A percentile compares a stretch with the other conserved stretches of the same genome.
Conservation (phyloP, 2,329 filamentous ascomycete species). For the Nemania diffusa region DNA sequence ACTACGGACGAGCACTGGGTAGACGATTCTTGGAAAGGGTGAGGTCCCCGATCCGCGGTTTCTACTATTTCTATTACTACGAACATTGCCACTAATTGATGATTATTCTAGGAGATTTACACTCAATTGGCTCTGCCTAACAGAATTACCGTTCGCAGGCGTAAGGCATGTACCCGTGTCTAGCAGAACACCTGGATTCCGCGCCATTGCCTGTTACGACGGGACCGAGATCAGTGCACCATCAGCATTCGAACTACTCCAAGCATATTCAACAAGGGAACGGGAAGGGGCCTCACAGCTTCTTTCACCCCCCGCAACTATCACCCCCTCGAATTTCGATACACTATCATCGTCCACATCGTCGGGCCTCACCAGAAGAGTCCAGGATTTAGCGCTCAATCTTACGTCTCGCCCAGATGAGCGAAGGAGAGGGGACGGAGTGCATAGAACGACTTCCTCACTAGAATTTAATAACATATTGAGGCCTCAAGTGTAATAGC, state of each 20-base stretch:
- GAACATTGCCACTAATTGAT: not conserved
- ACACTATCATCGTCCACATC: not conserved
- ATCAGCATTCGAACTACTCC: constrained; percentile 21
- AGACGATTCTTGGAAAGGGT: constrained; percentile 20
- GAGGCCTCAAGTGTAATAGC: not conserved
- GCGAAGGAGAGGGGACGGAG: not conserved
- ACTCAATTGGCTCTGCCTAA: constrained; percentile 11
- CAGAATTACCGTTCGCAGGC: constrained; percentile 13
- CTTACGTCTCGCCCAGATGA: not conserved
- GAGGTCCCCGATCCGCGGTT: not conserved
- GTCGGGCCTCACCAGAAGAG: not conserved
- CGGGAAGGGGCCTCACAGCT: constrained; percentile 7
- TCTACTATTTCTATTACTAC: not conserved
- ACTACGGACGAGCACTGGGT: constrained; percentile 23
- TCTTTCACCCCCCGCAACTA: not conserved
- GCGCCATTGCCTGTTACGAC: constrained; percentile 22
- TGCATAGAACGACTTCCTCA: not conserved
- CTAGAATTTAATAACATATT: constrained; percentile 5
- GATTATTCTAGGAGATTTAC: constrained; percentile 9
- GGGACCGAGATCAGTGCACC: constrained; percentile 21
- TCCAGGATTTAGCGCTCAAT: not conserved
- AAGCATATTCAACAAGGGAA: constrained; percentile 16
- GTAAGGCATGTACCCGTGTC: constrained; percentile 21
- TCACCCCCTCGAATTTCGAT: not conserved
- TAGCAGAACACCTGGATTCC: constrained; percentile 17